Evolutionary conservation across 352 stramenopile species (phyloP).

Genomic region (Globisporangium barbulae): DNA sequence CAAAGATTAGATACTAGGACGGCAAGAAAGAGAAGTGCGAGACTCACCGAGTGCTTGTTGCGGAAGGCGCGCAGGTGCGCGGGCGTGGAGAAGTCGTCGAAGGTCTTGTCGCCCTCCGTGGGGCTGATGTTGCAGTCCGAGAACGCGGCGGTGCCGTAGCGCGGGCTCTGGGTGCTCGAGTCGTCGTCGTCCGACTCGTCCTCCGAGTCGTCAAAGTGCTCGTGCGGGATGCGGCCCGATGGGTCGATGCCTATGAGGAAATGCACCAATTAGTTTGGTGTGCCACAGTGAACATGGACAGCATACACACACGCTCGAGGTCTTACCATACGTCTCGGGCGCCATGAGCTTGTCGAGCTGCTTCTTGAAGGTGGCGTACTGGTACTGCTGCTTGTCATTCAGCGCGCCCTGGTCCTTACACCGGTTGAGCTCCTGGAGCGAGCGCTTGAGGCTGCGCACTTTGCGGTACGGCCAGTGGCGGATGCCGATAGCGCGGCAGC

Average conservation of each 20-base stretch:
- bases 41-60: constrained; percentile 39
- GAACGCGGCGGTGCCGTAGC: constrained; percentile 38
- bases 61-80: constrained; percentile 44
- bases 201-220: constrained; percentile 45
- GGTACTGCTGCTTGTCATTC: constrained; percentile 62
- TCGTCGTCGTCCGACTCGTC: constrained; percentile 54
- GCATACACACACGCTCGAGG: background rate
- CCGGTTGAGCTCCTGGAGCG: constrained; percentile 54
- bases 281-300: too few relatives aligned
- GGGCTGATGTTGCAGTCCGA: constrained; percentile 58
- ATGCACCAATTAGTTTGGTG: background rate
- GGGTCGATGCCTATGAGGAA: constrained; percentile 41
- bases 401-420: constrained; percentile 53
- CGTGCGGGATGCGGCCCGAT: constrained; percentile 44
- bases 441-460: constrained; percentile 65
- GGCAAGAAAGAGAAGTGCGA: constrained; percentile 1
- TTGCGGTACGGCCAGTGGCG: constrained; percentile 74
- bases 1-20: too few relatives aligned
- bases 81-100: constrained; percentile 42
- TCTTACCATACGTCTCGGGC: constrained; percentile 52
- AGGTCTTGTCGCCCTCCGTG: constrained; percentile 36
- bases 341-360: constrained; percentile 65
- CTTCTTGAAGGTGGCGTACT: constrained; percentile 57
- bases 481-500: background rate
- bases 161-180: constrained; percentile 43